Base-by-base conservation (phyloP, 1,284 basidiomycete genomes). In the Fistulinella staudtii region DNA sequence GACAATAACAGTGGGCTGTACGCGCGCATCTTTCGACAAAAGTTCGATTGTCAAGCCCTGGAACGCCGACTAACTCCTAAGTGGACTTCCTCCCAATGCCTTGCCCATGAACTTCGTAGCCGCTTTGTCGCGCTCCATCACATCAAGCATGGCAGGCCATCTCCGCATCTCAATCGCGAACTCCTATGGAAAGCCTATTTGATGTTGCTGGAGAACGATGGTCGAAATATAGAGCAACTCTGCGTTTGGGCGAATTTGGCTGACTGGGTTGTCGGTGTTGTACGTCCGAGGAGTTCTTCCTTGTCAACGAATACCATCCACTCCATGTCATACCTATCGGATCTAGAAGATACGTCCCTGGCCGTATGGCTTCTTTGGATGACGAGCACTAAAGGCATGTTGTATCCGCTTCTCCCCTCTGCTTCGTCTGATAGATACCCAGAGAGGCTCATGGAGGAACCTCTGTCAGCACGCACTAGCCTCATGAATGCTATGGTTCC, bases 181-280 rank as follows among this genome's bases (percentile, higher is more conserved):
- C 71, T 73, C 43, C 57, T 76, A 14, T 87, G 84, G 81, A 75
- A 72, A 14, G 72, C 76, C 0, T 85, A 81, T 56, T 52, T 87
- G 47, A 83, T 89, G 79, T 56, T 85, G 47, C 64, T 76, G 8
- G 86, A 89, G 66, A 82, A 81, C 57, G 81, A 88, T 52, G 82
- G 81, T 30, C 72, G 72, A 57, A 89, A 89, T 57, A 62, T 74
- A 31, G 57, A 56, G 2, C 84, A 85, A 47, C 63, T 76, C n/a
- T 38, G 63, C 17, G 48, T 57, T 20, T 75, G 71, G 68, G 74
- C 73, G 22, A 52, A 53, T 39, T 40, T 67, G 8, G 50, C 70
- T 1, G 49, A 46, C 17, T 69, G 63, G 56, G 34, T 64, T 3
- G 14, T 53, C 9, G 49, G 47, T 11, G 54, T 49, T n/a, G 41